A percentile compares a stretch with the other conserved stretches of the same genome.
Conservation (phyloP, 148 eudicot genomes). For the Arbutus unedo region DNA sequence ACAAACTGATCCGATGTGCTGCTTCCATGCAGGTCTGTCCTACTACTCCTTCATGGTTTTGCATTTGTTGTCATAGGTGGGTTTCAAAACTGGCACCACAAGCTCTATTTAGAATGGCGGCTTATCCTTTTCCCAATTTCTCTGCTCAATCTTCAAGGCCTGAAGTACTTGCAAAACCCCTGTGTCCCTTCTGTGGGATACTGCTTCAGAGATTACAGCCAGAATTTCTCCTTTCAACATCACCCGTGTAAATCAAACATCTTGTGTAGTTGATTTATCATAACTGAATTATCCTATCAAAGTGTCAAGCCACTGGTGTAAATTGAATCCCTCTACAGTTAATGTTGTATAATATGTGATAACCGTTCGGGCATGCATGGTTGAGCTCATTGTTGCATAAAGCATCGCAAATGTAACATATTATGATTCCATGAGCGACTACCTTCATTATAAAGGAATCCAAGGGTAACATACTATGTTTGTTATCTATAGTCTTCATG, state of each 20-base stretch:
- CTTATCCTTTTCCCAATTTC: slow-evolving; percentile 33
- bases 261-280: slow-evolving; percentile 7
- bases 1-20: slow-evolving; percentile 63
- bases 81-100: slow-evolving; percentile 53
- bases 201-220: slow-evolving; percentile 73
- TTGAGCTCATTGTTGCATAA: neutral
- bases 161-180: slow-evolving; percentile 37
- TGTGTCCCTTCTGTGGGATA: slow-evolving; percentile 90
- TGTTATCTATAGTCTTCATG: too few species aligned
- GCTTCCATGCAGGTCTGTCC: slow-evolving; percentile 77
- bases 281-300: neutral
- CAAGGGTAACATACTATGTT: too few species aligned
- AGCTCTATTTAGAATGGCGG: slow-evolving; percentile 42
- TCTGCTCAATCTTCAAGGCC: slow-evolving; percentile 17
- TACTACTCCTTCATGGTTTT: slow-evolving; percentile 67
- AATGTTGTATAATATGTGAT: neutral
- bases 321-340: neutral
- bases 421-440: too few species aligned
- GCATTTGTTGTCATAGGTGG: slow-evolving; percentile 67
- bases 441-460: neutral
- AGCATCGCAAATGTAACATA: neutral
- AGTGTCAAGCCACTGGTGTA: neutral
- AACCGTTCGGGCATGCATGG: too few species aligned
- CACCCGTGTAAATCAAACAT: slow-evolving; percentile 39
- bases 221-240: slow-evolving; percentile 58